Conservation (phyloP, 2,329 filamentous ascomycete genomes). For the Xylaria hypoxylon region DNA sequence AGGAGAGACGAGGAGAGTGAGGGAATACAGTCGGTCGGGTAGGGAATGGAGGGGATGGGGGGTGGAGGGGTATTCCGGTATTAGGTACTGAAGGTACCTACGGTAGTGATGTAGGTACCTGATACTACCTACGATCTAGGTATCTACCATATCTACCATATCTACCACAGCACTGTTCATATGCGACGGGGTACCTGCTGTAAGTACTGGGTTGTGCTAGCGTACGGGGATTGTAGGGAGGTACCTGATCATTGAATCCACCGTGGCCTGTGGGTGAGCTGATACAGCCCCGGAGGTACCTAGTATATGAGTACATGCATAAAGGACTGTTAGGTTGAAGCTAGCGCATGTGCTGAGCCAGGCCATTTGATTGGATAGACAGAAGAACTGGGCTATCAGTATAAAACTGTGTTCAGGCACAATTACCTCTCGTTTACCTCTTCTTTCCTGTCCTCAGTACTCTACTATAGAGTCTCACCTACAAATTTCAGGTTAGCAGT, state of each 20-base stretch:
- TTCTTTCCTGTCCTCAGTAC: too few relatives aligned
- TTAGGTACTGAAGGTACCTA: too few relatives aligned
- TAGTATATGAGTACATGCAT: not conserved
- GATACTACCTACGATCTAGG: not conserved
- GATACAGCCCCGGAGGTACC: not conserved
- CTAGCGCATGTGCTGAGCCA: constrained; percentile 17
- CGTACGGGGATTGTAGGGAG: not conserved
- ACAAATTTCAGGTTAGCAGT: too few relatives aligned
- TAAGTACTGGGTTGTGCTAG: constrained; percentile 10
- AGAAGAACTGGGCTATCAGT: not conserved
- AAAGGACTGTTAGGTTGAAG: constrained; percentile 3
- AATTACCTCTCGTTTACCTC: too few relatives aligned
- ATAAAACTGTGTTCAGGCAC: constrained; percentile 6
- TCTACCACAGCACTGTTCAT: not conserved
- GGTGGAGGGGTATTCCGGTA: constrained; percentile 30
- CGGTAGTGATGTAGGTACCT: not conserved
- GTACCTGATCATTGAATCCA: not conserved
- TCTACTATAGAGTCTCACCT: too few relatives aligned
- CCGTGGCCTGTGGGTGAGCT: not conserved
- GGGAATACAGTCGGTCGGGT: constrained; percentile 9
- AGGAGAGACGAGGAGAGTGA: not conserved
- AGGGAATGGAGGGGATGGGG: constrained; percentile 22
- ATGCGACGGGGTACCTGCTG: constrained; percentile 6
- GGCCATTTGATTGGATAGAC: constrained; percentile 18
- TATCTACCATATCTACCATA: not conserved